A percentile compares a stretch with the other conserved stretches of the same genome.
These are phyloP conservation scores for Penstemon davidsonii DNA, from an alignment of 257 asterid species.

Conservation along the genomic window DNA sequence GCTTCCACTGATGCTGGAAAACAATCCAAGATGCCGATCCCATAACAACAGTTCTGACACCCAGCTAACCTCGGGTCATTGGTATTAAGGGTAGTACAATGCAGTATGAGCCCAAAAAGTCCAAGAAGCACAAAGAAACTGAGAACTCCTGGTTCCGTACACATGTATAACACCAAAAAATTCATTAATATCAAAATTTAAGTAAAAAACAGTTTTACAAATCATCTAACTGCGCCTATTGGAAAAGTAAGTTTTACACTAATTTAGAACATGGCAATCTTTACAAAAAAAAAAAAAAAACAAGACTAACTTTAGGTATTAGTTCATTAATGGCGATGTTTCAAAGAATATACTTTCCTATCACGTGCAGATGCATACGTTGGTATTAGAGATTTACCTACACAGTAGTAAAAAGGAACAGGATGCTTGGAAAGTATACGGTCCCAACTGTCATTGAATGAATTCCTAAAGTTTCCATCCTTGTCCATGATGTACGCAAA, in stretches of 20 bases:
- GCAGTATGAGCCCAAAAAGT: conserved; percentile 44
- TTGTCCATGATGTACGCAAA: conserved; percentile 45
- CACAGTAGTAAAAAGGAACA: conserved; percentile 53
- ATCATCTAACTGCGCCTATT: no score
- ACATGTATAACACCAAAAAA: conserved; percentile 24
- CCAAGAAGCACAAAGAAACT: conserved; percentile 58
- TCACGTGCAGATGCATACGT: background rate
- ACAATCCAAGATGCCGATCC: conserved; percentile 60
- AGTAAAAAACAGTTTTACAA: no score
- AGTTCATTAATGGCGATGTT: no score
- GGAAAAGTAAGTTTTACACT: no score
- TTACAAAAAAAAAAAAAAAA: no score
- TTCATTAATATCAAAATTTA: background rate
- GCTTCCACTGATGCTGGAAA: conserved; percentile 66
- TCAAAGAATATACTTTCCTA: no score
- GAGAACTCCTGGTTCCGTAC: conserved; percentile 43
- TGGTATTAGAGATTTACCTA: conserved; percentile 35
- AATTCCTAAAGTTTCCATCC: conserved; percentile 51
- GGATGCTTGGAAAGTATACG: conserved; percentile 56
- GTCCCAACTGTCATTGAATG: conserved; percentile 60
- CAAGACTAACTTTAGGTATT: no score
- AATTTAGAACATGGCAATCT: no score
- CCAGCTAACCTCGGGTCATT: conserved; percentile 56
- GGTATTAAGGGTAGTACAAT: conserved; percentile 42
- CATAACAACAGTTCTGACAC: conserved; percentile 59